phyloP scores from a whole-genome alignment of 495 filamentous ascomycete species.

The Xylaria nigripes region DNA sequence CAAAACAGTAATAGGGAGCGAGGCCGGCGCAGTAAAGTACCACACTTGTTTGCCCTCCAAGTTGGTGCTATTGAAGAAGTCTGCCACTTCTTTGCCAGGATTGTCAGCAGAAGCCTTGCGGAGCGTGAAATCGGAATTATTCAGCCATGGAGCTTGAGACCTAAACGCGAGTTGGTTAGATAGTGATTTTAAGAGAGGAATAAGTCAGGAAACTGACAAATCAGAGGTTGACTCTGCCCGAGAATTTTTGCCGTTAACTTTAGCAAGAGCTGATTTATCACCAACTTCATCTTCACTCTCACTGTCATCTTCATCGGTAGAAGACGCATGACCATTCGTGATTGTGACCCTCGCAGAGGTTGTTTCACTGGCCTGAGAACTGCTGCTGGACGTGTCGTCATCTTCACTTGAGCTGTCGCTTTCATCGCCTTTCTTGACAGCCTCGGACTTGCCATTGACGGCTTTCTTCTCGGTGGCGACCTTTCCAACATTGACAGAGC shows the following conservation, averaged over 20 bases:
- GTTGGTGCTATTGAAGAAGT: conserved; percentile 36
- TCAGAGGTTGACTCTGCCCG: conserved; percentile 5
- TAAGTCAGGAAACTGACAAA: conserved; percentile 10
- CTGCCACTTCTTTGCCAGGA: conserved; percentile 24
- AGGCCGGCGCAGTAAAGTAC: conserved; percentile 44
- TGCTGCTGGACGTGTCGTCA: neutral
- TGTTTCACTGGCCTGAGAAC: neutral
- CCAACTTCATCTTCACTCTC: conserved; percentile 25
- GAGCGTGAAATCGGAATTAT: conserved; percentile 27
- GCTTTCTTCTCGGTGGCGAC: neutral
- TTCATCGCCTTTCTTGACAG: neutral
- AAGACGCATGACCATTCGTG: neutral
- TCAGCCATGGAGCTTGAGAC: conserved; percentile 18
- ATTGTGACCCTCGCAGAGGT: neutral
- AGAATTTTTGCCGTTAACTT: conserved; percentile 16
- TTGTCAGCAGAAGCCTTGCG: conserved; percentile 29
- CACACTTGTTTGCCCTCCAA: conserved; percentile 42
- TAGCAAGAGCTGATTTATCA: conserved; percentile 19
- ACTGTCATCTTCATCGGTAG: conserved; percentile 18
- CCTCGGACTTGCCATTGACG: neutral
- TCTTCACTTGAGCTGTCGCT: conserved; percentile 15
- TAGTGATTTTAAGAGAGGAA: neutral
- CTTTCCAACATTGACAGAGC: conserved; percentile 10
- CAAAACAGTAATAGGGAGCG: conserved; percentile 40
- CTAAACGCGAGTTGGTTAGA: conserved; percentile 8